A percentile compares a stretch with the other conserved stretches of the same genome.
Conservation (phyloP, 106 monocot genomes). For the Dendrobium nobile region DNA sequence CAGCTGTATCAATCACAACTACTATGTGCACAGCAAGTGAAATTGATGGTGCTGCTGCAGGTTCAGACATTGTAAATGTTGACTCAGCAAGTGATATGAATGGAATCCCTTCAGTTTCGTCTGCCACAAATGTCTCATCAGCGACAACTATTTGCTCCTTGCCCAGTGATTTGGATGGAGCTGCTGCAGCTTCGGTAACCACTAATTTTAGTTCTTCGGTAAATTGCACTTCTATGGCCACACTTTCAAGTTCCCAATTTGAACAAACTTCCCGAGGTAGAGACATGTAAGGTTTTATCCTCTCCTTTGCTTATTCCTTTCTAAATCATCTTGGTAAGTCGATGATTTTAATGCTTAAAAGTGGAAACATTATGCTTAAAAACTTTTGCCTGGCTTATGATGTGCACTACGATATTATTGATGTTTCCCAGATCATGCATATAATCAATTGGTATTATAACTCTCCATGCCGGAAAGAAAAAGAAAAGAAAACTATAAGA, state of each 20-base stretch:
- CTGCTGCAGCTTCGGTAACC: not conserved
- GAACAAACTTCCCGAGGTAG: conserved; percentile 20
- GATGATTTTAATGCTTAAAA: not conserved
- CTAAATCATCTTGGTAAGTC: not conserved
- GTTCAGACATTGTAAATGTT: not conserved
- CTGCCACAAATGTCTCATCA: not conserved
- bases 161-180: not conserved
- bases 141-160: not conserved
- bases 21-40: conserved; percentile 13
- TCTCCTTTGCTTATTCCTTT: not conserved
- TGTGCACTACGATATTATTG: not conserved
- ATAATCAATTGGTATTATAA: no score
- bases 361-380: not conserved
- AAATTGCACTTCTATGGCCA: conserved; percentile 4
- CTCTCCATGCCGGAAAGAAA: no score
- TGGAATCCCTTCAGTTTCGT: conserved; percentile 9
- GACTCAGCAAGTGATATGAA: not conserved
- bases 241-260: conserved; percentile 20
- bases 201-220: not conserved
- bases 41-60: conserved; percentile 14
- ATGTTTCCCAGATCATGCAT: not conserved
- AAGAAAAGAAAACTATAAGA: no score
- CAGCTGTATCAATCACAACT: conserved; percentile 7
- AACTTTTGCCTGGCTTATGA: not conserved
- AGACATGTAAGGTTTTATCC: conserved; percentile 38